Conservation (phyloP, 768 basidiomycete genomes). For the Imleria badia region DNA sequence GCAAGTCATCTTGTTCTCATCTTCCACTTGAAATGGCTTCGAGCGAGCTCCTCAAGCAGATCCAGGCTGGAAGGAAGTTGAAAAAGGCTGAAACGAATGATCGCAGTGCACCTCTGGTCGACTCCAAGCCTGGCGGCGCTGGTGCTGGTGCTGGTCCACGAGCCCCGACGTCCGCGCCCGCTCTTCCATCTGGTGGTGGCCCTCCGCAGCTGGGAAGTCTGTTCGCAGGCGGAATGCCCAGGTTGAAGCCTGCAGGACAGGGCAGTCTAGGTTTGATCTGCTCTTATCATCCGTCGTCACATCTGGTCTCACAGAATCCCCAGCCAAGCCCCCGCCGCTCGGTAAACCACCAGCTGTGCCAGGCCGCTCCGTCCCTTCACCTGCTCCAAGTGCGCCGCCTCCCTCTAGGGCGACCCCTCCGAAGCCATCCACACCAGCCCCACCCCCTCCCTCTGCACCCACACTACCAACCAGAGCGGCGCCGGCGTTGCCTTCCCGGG, state of each 20-base stretch:
- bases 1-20: neutral
- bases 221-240: slow-evolving; percentile 92
- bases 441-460: slow-evolving; percentile 33
- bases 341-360: slow-evolving; percentile 70
- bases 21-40: slow-evolving; percentile 54
- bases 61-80: slow-evolving; percentile 77
- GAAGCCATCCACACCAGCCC: slow-evolving; percentile 31
- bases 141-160: slow-evolving; percentile 38
- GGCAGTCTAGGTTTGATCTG: slow-evolving; percentile 48
- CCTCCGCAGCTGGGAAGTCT: slow-evolving; percentile 82
- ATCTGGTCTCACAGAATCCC: slow-evolving; percentile 8
- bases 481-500: slow-evolving; percentile 40
- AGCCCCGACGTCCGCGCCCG: slow-evolving; percentile 19
- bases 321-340: slow-evolving; percentile 61
- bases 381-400: slow-evolving; percentile 25
- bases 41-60: slow-evolving; percentile 73
- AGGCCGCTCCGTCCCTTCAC: slow-evolving; percentile 40
- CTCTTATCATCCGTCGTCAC: slow-evolving; percentile 3
- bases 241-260: slow-evolving; percentile 78
- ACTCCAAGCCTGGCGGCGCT: slow-evolving; percentile 44
- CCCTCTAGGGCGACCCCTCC: slow-evolving; percentile 34
- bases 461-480: slow-evolving; percentile 37
- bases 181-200: slow-evolving; percentile 36
- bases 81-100: slow-evolving; percentile 86
- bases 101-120: slow-evolving; percentile 66